These are phyloP conservation scores for Gymnopilus dilepis DNA, from an alignment of 768 basidiomycete genomes.

Conservation along the genomic window DNA sequence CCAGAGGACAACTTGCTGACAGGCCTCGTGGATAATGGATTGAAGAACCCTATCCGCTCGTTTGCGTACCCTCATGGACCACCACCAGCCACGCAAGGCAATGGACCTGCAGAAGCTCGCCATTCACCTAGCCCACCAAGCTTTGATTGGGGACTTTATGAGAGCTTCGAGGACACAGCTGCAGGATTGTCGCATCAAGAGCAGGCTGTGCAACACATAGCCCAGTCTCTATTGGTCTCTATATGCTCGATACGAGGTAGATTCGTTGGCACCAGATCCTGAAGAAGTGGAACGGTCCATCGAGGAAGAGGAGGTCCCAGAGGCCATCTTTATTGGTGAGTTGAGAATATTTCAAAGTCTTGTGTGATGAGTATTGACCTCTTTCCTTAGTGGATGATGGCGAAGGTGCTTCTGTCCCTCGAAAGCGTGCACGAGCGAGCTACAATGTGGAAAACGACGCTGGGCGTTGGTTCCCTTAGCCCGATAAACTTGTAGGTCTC, in stretches of 20 bases:
- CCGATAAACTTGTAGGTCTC: no score
- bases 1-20: not conserved
- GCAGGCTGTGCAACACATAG: not conserved
- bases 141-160: not conserved
- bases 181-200: not conserved
- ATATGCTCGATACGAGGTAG: not conserved
- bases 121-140: not conserved
- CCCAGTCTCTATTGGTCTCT: not conserved
- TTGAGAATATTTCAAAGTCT: no score
- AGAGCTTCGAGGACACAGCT: not conserved
- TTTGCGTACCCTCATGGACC: not conserved
- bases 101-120: not conserved
- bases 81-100: not conserved
- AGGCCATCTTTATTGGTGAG: no score
- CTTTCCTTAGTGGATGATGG: no score
- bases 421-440: no score
- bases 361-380: no score
- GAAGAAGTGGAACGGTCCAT: no score
- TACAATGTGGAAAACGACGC: no score
- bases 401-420: no score
- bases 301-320: no score
- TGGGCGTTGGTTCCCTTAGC: no score
- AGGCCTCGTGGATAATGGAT: not conserved
- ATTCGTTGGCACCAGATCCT: no score
- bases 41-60: not conserved